Evolutionary conservation across 441 rosid species (phyloP), one percentile per base, ranked within the genome.

Genomic region (Brassica hybrid): DNA sequence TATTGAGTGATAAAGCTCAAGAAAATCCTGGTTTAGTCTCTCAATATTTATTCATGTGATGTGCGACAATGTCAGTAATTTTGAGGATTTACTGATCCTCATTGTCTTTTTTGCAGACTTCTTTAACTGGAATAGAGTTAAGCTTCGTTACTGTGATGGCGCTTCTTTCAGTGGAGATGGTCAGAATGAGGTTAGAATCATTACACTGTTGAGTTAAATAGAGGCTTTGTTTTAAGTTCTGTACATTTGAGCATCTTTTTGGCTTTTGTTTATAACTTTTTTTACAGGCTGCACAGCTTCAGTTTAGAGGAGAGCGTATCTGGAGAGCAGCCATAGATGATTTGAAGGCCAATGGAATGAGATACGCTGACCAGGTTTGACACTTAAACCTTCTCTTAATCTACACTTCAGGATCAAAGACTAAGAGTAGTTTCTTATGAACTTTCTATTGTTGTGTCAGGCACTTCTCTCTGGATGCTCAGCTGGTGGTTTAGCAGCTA

Each of bases 71-170:
- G 16, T 71, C 19, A 71, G 7, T 70, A 36, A 0, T 56, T 14
- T 68, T 61, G 70, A 34, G 27, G 34, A 48, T n/a, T 52, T 11
- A 54, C 7, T 54, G 23, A 43, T 62, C 1, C 48, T 72, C 2
- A 3, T 59, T 77, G 1, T 32, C 17, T 62, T 7, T 30, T 13
- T 65, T 83, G 85, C 85, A 96, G 99, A 96, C 79, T 96, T 96
- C 78, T 96, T 89, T 76, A 92, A 96, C 83, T 96, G 99, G 99
- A 96, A 96, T 79, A 86, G 97, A 85, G 88, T 93, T 67, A 93
- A 93, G 84, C 84, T 96, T 75, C 97, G 99, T 13, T 96, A 93
- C 67, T 96, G 99, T 54, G 99, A 96, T 69, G 98, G 99, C 1
- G 99, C 97, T 67, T 96, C 99, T 30, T 96, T 96, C 76, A 70